Evolutionary conservation across 495 filamentous ascomycete genomes (phyloP), one percentile per base, ranked within the genome.

Genomic region (Glonium stellatum): DNA sequence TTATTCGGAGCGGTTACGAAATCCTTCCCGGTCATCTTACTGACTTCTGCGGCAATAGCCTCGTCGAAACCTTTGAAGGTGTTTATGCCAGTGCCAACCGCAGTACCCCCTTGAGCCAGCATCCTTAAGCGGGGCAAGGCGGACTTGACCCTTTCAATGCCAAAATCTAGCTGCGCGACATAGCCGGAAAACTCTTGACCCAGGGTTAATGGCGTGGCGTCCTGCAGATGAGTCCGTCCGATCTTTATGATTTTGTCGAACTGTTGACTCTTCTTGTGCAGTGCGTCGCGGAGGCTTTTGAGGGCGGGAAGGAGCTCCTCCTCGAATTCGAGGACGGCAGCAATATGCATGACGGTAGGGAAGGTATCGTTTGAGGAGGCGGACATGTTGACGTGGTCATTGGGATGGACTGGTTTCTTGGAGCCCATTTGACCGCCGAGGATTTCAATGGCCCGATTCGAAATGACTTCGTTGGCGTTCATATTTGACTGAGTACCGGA

Each of bases 391-490:
- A 98, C 93, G 75, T 98, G 93, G 77, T 98, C 93, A 75, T 98
- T 98, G 59, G 93, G 93, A 78, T 98, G 93, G 41, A 98, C 93
- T 31, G 93, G 93, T 80, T 93, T 95, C 84, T 98, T 98, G 76
- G 79, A 83, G 57, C 93, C 93, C 87, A 91, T 96, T 63, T 79
- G 83, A 64, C 93, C 93, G 59, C 93, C 93, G 15, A 98, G 80
- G 59, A 98, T 93, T 79, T 98, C 95, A 74, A 98, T 98, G 44
- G 93, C 93, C 60, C 93, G 90, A 82, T 98, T 98, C 60, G 92
- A 96, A 77, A 98, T 98, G 73, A 98, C 93, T 77, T 98, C 93
- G 77, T 98, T 98, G 72, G 93, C 92, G 80, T 98, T 98, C 93
- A 98, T 98, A 84, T 98, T 98, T 71, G 91, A 96, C 78, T 98